A percentile compares a stretch with the other conserved stretches of the same genome.
Evolutionary conservation across 2,329 filamentous ascomycete species (phyloP).

Genomic region (Epichloe aotearoae): DNA sequence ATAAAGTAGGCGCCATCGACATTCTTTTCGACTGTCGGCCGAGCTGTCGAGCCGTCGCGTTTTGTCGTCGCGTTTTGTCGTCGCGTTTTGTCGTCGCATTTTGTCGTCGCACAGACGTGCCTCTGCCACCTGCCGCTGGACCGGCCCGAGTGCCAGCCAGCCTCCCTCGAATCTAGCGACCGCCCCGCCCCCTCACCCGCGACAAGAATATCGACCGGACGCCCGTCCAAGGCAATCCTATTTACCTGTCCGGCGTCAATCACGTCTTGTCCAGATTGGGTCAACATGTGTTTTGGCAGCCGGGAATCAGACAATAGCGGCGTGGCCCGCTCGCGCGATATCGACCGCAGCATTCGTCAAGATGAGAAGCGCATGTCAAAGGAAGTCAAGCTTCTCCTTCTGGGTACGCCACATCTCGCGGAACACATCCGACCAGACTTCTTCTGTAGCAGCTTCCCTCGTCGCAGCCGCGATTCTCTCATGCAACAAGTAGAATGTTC

Average conservation of each 20-base stretch:
- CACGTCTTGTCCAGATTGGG: not conserved
- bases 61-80: no score
- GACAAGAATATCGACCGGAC: not conserved
- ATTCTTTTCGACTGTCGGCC: not conserved
- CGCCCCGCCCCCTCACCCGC: not conserved
- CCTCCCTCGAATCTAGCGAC: not conserved
- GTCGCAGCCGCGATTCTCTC: not conserved
- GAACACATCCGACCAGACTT: not conserved
- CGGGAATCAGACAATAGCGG: slow-evolving; percentile 34
- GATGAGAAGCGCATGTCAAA: slow-evolving; percentile 79
- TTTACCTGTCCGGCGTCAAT: not conserved
- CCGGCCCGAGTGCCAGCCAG: not conserved
- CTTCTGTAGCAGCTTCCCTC: not conserved
- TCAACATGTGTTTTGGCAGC: slow-evolving; percentile 50
- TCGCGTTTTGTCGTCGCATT: no score
- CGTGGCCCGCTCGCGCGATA: slow-evolving; percentile 52
- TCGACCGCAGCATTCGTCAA: slow-evolving; percentile 72
- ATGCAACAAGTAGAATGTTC: not conserved
- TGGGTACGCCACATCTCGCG: slow-evolving; percentile 45
- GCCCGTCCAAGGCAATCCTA: not conserved
- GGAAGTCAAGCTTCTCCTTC: slow-evolving; percentile 85
- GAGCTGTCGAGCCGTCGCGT: not conserved
- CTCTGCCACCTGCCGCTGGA: not conserved
- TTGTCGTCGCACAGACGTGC: not conserved
- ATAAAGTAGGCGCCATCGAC: not conserved